These are phyloP conservation scores for Trichoderma cornu-damae DNA, from an alignment of 2,329 filamentous ascomycete species.

Conservation along the genomic window DNA sequence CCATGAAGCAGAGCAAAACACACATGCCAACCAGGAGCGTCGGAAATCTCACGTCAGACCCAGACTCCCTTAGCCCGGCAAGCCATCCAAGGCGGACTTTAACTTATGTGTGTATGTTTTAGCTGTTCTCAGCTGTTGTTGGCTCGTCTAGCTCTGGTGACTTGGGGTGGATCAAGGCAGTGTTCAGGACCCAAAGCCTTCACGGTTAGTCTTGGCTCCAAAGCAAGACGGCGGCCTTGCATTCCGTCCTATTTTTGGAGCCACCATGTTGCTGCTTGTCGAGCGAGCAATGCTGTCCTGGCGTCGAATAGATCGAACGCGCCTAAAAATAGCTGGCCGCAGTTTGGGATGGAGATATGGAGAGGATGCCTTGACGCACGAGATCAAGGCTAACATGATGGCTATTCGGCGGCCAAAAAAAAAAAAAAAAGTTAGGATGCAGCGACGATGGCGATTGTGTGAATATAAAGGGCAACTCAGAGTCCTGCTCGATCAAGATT, in stretches of 20 bases:
- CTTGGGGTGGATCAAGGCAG: slow-evolving; percentile 2
- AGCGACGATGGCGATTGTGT: neutral
- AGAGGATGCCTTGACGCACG: neutral
- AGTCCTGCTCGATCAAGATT: neutral
- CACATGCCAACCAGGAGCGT: neutral
- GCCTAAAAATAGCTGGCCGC: slow-evolving; percentile 1
- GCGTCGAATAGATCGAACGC: neutral
- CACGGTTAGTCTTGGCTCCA: neutral
- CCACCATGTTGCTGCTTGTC: neutral
- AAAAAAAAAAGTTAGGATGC: too few relatives aligned
- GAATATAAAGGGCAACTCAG: neutral
- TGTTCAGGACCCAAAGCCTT: neutral
- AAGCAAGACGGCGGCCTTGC: neutral
- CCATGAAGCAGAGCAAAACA: too few relatives aligned
- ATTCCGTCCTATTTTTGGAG: slow-evolving; percentile 14
- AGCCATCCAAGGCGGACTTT: too few relatives aligned
- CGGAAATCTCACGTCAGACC: slow-evolving; percentile 4
- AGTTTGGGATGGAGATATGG: neutral
- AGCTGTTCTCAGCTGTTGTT: neutral
- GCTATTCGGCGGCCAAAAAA: neutral
- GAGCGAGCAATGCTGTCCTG: neutral
- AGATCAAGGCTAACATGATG: neutral
- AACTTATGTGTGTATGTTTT: too few relatives aligned
- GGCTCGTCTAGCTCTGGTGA: neutral
- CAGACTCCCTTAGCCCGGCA: neutral